Evolutionary conservation across 306 rosid species (phyloP), one percentile per base, ranked within the genome.

Genomic region (Malus asiatica): DNA sequence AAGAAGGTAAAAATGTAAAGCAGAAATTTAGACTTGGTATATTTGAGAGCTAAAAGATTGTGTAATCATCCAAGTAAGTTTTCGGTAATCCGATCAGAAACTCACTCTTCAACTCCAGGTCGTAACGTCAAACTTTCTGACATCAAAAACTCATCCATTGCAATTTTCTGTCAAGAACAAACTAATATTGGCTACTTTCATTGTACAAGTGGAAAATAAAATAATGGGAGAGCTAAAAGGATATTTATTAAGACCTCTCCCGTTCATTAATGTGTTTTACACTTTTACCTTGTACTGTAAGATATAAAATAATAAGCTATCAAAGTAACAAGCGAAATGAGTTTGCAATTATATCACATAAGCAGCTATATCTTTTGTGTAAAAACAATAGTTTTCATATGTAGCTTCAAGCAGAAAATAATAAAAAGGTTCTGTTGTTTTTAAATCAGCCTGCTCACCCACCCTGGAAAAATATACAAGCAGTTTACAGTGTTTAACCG

Each of bases 91-190:
- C 35, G 18, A 66, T 48, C 8, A 55, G 20, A 66, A 82, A 86
- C 98, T 88, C 85, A 92, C 98, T 87, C 90, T 87, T 89, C 90
- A 83, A 89, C 85, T 82, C 96, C 98, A 78, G 98, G 96, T 48
- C 96, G 92, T 69, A 92, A 79, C 73, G 93, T 90, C 77, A 86
- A 81, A 74, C 81, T 83, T 74, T 78, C 82, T 84, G 98, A 94
- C 70, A 84, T 86, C 80, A 89, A 74, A 86, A 86, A 84, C 84
- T 92, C 95, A 83, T 87, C 86, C 83, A 90, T 70, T 0, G 96
- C 95, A 52, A 77, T 86, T 83, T 84, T 86, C 98, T 92, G 96
- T 81, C 83, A 84, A 77, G 72, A 74, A 73, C 52, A 30, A 67
- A 72, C 71, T 66, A 63, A 80, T 78, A 73, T 75, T 66, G 68